Percentiles rank a stretch among this genome's conserved stretches.
These are phyloP conservation scores for Penicillium dipodomyicola DNA, from an alignment of 495 filamentous ascomycete species.

Conservation along the genomic window DNA sequence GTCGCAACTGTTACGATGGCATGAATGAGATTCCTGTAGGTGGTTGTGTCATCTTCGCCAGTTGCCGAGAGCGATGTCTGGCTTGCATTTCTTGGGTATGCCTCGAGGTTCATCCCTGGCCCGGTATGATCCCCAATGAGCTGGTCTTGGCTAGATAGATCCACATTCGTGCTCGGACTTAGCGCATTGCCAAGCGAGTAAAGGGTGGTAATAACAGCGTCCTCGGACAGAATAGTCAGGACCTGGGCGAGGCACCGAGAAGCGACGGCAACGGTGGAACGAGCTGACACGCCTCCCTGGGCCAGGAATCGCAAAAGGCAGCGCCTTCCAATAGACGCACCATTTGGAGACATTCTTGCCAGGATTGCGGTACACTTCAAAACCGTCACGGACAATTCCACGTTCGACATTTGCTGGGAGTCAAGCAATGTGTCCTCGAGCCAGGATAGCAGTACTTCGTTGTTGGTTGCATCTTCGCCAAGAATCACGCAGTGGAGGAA, in stretches of 20 bases:
- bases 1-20: constrained; percentile 85
- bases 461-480: constrained; percentile 75
- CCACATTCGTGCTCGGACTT: constrained; percentile 57
- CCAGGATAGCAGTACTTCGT: constrained; percentile 81
- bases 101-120: constrained; percentile 27
- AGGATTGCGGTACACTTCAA: constrained; percentile 80
- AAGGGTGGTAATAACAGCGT: constrained; percentile 89
- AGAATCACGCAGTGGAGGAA: constrained; percentile 81
- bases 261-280: constrained; percentile 65
- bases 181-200: constrained; percentile 93
- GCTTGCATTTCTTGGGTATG: constrained; percentile 66
- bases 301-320: constrained; percentile 81
- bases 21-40: constrained; percentile 79
- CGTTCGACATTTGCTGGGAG: constrained; percentile 74
- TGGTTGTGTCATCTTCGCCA: constrained; percentile 70
- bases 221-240: constrained; percentile 76
- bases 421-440: constrained; percentile 76
- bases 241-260: constrained; percentile 78
- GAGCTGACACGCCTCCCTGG: constrained; percentile 63
- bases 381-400: constrained; percentile 67
- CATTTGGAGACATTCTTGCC: constrained; percentile 65
- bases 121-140: constrained; percentile 24
- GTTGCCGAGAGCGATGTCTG: constrained; percentile 69
- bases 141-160: constrained; percentile 35
- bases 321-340: constrained; percentile 74